Evolutionary conservation across 2,329 filamentous ascomycete species (phyloP).

Genomic region (Aspergillus sp.): DNA sequence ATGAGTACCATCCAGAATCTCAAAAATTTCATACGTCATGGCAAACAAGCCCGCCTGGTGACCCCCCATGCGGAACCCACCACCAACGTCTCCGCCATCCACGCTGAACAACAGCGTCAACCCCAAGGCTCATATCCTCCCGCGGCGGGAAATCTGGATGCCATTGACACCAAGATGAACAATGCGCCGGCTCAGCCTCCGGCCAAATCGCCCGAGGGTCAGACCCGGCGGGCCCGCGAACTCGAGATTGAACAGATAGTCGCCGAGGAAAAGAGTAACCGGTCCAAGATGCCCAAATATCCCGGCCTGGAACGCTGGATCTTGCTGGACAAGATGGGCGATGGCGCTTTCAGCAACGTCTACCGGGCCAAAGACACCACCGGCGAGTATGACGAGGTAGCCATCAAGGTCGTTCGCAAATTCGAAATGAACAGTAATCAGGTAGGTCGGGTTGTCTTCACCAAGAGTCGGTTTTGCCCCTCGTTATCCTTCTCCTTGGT

Average conservation of each 20-base stretch:
- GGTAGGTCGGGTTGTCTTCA: slow-evolving; percentile 61
- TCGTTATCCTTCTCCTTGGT: slow-evolving; percentile 11
- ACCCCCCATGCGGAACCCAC: slow-evolving; percentile 62
- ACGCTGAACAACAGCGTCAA: slow-evolving; percentile 62
- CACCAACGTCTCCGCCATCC: slow-evolving; percentile 62
- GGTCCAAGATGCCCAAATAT: slow-evolving; percentile 81
- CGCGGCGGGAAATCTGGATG: slow-evolving; percentile 60
- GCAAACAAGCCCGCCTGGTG: slow-evolving; percentile 82
- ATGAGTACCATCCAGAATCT: slow-evolving; percentile 86
- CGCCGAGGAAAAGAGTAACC: slow-evolving; percentile 84
- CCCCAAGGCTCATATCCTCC: slow-evolving; percentile 48
- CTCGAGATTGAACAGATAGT: slow-evolving; percentile 80
- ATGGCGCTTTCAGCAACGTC: slow-evolving; percentile 98
- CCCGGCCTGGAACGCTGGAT: slow-evolving; percentile 84
- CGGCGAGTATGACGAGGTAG: slow-evolving; percentile 74
- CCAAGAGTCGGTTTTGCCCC: slow-evolving; percentile 21
- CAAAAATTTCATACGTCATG: slow-evolving; percentile 97
- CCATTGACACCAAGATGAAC: slow-evolving; percentile 60
- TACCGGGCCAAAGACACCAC: slow-evolving; percentile 80
- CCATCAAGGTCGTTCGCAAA: slow-evolving; percentile 98
- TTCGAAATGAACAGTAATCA: slow-evolving; percentile 99
- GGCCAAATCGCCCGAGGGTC: slow-evolving; percentile 55
- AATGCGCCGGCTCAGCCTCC: slow-evolving; percentile 65
- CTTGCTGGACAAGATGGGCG: slow-evolving; percentile 94
- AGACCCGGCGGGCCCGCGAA: slow-evolving; percentile 53